Evolutionary conservation across 2,329 filamentous ascomycete genomes (phyloP).

Genomic region (Penicillium freii): DNA sequence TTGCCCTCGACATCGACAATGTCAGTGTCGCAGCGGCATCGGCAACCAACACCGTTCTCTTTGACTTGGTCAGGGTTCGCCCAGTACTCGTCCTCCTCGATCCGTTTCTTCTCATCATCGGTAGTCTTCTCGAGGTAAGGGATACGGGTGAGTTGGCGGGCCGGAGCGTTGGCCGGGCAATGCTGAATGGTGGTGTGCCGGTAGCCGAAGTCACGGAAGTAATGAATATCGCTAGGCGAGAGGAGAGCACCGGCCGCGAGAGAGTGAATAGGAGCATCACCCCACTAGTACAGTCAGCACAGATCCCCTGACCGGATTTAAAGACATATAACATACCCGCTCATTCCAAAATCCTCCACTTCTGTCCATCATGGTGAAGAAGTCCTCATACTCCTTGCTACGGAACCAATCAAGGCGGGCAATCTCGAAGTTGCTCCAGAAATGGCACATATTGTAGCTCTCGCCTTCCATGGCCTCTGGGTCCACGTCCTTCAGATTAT

Average conservation of each 20-base stretch:
- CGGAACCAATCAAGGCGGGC: conserved; percentile 92
- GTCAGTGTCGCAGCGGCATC: conserved; percentile 94
- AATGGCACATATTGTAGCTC: conserved; percentile 99
- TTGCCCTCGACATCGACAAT: conserved; percentile 98
- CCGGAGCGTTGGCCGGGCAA: conserved; percentile 91
- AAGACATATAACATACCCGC: conserved; percentile 61
- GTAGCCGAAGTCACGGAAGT: conserved; percentile 98
- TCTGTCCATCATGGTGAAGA: conserved; percentile 98
- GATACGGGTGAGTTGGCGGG: conserved; percentile 74
- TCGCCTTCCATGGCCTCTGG: conserved; percentile 95
- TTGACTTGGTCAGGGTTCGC: conserved; percentile 79
- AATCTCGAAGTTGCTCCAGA: conserved; percentile 99
- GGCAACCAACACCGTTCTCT: conserved; percentile 94
- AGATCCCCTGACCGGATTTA: background rate
- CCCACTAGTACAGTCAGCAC: conserved; percentile 67
- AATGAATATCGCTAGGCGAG: conserved; percentile 81
- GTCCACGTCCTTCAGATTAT: conserved; percentile 76
- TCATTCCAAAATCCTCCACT: conserved; percentile 99
- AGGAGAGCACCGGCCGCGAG: conserved; percentile 89
- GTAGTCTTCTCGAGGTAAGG: conserved; percentile 83
- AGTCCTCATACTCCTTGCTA: conserved; percentile 95
- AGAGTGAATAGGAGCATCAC: conserved; percentile 96
- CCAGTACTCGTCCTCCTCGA: conserved; percentile 96
- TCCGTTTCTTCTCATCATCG: conserved; percentile 73
- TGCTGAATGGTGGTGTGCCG: conserved; percentile 98